A percentile compares a stretch with the other conserved stretches of the same genome.
phyloP scores from a whole-genome alignment of 345 rosid genomes.

The Bretschneidera sinensis region DNA sequence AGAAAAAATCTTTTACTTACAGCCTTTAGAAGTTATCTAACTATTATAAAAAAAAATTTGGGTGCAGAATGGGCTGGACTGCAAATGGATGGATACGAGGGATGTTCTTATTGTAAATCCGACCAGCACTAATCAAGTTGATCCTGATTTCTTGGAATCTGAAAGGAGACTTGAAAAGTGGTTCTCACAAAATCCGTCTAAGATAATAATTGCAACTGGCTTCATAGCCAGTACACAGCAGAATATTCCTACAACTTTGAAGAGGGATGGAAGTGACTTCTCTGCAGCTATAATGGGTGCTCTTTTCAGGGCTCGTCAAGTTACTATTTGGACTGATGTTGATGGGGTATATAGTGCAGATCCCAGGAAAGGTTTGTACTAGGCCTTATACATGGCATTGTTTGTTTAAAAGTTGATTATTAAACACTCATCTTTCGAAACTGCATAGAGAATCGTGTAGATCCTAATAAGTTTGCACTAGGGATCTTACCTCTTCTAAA shows the following conservation, averaged over 20 bases:
- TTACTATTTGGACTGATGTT: slow-evolving; percentile 99
- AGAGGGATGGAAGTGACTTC: slow-evolving; percentile 99
- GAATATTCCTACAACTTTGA: slow-evolving; percentile 93
- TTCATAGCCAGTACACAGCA: slow-evolving; percentile 97
- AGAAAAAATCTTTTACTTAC: background rate
- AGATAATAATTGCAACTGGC: slow-evolving; percentile 84
- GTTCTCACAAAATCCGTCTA: slow-evolving; percentile 60
- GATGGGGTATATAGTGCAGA: slow-evolving; percentile 99
- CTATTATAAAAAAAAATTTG: slow-evolving; percentile 6
- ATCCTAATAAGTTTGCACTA: background rate
- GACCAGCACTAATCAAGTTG: slow-evolving; percentile 84
- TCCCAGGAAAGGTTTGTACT: slow-evolving; percentile 80
- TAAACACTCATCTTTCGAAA: background rate
- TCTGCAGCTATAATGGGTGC: slow-evolving; percentile 98
- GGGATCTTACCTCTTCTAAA: background rate
- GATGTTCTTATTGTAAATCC: slow-evolving; percentile 91
- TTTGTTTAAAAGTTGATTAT: background rate
- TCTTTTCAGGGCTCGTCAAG: slow-evolving; percentile 67
- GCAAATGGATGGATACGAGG: slow-evolving; percentile 98
- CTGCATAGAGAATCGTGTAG: background rate
- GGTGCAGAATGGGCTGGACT: slow-evolving; percentile 69
- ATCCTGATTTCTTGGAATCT: slow-evolving; percentile 83
- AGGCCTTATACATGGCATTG: background rate
- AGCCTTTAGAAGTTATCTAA: slow-evolving; percentile 1
- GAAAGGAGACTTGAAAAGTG: slow-evolving; percentile 75